A percentile compares a stretch with the other conserved stretches of the same genome.
These are phyloP conservation scores for Domatiomyces catenatus DNA, from an alignment of 2,329 filamentous ascomycete genomes.

Conservation along the genomic window DNA sequence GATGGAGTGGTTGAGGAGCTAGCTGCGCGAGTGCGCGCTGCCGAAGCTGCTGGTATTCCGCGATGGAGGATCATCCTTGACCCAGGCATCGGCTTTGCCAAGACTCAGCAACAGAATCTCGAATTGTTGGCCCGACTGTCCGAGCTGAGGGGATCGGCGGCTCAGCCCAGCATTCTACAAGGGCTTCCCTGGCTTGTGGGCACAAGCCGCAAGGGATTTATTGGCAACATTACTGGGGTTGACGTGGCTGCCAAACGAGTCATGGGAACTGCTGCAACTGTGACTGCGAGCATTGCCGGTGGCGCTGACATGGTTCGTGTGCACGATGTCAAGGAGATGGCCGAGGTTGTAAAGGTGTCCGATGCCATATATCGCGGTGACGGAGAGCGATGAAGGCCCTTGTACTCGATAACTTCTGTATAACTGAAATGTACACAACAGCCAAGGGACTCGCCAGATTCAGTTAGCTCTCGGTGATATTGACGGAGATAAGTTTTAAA, in stretches of 20 bases:
- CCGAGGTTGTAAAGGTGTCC: slow-evolving; percentile 65
- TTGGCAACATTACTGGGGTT: slow-evolving; percentile 68
- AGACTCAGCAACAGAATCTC: slow-evolving; percentile 65
- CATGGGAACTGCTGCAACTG: slow-evolving; percentile 78
- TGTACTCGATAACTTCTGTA: neutral
- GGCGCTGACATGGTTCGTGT: slow-evolving; percentile 87
- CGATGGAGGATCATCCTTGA: slow-evolving; percentile 93
- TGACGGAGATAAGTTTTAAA: neutral
- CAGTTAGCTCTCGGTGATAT: neutral
- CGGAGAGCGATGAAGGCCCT: neutral
- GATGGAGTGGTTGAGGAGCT: slow-evolving; percentile 53
- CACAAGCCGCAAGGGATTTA: slow-evolving; percentile 75
- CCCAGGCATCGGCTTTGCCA: slow-evolving; percentile 88
- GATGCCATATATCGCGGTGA: slow-evolving; percentile 68
- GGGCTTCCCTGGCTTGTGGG: slow-evolving; percentile 80
- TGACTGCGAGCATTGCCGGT: slow-evolving; percentile 69
- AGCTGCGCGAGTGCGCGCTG: slow-evolving; percentile 51
- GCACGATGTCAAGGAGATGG: slow-evolving; percentile 82
- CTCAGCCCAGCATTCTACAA: slow-evolving; percentile 44
- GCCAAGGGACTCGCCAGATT: neutral
- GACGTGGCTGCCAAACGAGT: slow-evolving; percentile 52
- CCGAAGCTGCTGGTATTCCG: slow-evolving; percentile 66
- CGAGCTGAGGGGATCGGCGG: slow-evolving; percentile 49
- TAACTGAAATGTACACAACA: neutral
- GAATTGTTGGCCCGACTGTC: slow-evolving; percentile 55